Percentiles rank a stretch among this genome's conserved stretches.
Conservation (phyloP, 1,139 yeast genomes). For the Magnusiomyces paraingens region DNA sequence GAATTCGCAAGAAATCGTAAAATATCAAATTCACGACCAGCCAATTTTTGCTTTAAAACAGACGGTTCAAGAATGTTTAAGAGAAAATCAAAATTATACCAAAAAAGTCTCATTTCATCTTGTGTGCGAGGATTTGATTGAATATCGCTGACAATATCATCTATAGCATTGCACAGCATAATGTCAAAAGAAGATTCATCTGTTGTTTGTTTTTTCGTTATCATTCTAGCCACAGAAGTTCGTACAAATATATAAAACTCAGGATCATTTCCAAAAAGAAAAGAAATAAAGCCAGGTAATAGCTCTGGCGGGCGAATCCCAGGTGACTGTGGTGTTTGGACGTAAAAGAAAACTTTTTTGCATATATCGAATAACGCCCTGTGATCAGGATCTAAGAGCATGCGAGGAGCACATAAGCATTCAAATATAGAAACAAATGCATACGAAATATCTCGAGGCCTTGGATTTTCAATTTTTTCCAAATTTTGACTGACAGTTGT, state of each 20-base stretch:
- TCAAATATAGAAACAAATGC: constrained; percentile 23
- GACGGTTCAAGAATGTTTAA: constrained; percentile 11
- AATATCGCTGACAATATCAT: constrained; percentile 13
- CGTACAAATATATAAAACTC: constrained; percentile 28
- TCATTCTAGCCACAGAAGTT: constrained; percentile 14
- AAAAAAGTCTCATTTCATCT: constrained; percentile 9
- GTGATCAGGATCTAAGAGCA: constrained; percentile 16
- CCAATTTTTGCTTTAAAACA: constrained; percentile 12
- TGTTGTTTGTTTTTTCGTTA: constrained; percentile 9
- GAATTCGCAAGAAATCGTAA: constrained; percentile 9
- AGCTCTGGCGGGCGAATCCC: constrained; percentile 24
- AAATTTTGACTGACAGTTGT: constrained; percentile 15
- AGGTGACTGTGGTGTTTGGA: constrained; percentile 23
- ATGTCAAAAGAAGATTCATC: constrained; percentile 17
- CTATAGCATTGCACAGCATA: constrained; percentile 17
- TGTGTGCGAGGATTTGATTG: constrained; percentile 8
- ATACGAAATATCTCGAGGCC: constrained; percentile 18
- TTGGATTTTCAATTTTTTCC: constrained; percentile 11
- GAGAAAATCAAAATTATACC: constrained; percentile 11
- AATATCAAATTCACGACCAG: constrained; percentile 10
- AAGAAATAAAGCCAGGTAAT: constrained; percentile 29
- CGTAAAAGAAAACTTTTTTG: constrained; percentile 23
- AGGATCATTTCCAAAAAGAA: constrained; percentile 26
- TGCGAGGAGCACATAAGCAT: constrained; percentile 25
- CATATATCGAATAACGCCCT: constrained; percentile 17